Percentiles rank a stretch among this genome's conserved stretches.
Conservation (phyloP, 2,329 filamentous ascomycete genomes). For the Lecanicillium sp. region DNA sequence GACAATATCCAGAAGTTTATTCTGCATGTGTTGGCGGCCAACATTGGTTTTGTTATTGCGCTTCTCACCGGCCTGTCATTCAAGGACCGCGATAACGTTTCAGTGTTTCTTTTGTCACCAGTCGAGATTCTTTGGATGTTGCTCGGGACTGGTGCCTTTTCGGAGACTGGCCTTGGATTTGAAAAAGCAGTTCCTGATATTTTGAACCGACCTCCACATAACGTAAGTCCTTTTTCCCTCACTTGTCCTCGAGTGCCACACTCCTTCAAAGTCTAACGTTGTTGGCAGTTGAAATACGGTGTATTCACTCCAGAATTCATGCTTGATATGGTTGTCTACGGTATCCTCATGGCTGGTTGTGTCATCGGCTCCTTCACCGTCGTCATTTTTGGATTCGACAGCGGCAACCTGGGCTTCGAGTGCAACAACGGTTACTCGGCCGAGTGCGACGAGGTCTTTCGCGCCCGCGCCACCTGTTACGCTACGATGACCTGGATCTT, state of each 20-base stretch:
- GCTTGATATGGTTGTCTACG: constrained; percentile 57
- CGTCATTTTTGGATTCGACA: constrained; percentile 48
- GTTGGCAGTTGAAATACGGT: constrained; percentile 35
- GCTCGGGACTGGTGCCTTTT: constrained; percentile 64
- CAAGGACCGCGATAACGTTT: constrained; percentile 57
- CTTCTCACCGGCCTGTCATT: constrained; percentile 63
- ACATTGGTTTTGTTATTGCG: constrained; percentile 60
- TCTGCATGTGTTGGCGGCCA: constrained; percentile 58
- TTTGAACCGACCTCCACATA: constrained; percentile 58
- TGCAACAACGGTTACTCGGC: constrained; percentile 51
- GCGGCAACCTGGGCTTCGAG: constrained; percentile 50
- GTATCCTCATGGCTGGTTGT: constrained; percentile 56
- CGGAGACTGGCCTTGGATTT: constrained; percentile 67
- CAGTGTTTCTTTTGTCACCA: constrained; percentile 63
- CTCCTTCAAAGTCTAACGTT: neutral
- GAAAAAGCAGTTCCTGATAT: constrained; percentile 63
- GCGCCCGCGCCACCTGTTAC: constrained; percentile 60
- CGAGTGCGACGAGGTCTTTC: constrained; percentile 53
- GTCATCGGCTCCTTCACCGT: constrained; percentile 52
- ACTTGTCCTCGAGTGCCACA: neutral
- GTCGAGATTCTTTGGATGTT: constrained; percentile 72
- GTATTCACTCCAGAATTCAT: constrained; percentile 61
- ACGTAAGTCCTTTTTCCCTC: constrained; percentile 30
- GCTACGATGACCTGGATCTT: constrained; percentile 63
- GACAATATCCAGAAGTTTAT: constrained; percentile 70